Evolutionary conservation across 1,139 yeast genomes (phyloP).

Genomic region (Pichia cactophila): DNA sequence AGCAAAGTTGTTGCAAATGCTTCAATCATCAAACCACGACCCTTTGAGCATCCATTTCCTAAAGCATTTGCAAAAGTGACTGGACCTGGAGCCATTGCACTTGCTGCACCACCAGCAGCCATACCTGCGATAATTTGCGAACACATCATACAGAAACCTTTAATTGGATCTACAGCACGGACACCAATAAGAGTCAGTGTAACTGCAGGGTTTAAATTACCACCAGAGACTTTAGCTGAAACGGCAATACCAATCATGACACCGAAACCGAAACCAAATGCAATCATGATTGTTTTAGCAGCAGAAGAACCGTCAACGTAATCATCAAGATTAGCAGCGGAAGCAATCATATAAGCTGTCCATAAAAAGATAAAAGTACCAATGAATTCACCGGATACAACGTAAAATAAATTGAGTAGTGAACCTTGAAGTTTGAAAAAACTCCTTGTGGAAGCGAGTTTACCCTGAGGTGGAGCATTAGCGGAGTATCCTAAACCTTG

Average conservation of each 20-base stretch:
- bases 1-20: constrained; percentile 72
- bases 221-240: constrained; percentile 79
- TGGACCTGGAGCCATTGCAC: constrained; percentile 81
- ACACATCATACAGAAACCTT: constrained; percentile 59
- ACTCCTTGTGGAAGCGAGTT: constrained; percentile 20
- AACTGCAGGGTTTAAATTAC: constrained; percentile 87
- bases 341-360: constrained; percentile 79
- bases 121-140: constrained; percentile 79
- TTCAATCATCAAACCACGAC: constrained; percentile 77
- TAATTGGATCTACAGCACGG: constrained; percentile 64
- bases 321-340: constrained; percentile 68
- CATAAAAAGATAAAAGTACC: constrained; percentile 83
- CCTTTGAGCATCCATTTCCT: constrained; percentile 64
- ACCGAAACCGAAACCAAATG: constrained; percentile 83
- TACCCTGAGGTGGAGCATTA: constrained; percentile 21
- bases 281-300: constrained; percentile 61
- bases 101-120: constrained; percentile 89
- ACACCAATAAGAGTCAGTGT: constrained; percentile 64
- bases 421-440: constrained; percentile 34
- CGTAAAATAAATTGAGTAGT: constrained; percentile 44
- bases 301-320: constrained; percentile 49
- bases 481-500: constrained; percentile 32
- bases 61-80: constrained; percentile 64
- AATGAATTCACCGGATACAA: constrained; percentile 61
- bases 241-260: constrained; percentile 70